phyloP scores from a whole-genome alignment of 2,329 filamentous ascomycete genomes.

The Diaporthe batatas region DNA sequence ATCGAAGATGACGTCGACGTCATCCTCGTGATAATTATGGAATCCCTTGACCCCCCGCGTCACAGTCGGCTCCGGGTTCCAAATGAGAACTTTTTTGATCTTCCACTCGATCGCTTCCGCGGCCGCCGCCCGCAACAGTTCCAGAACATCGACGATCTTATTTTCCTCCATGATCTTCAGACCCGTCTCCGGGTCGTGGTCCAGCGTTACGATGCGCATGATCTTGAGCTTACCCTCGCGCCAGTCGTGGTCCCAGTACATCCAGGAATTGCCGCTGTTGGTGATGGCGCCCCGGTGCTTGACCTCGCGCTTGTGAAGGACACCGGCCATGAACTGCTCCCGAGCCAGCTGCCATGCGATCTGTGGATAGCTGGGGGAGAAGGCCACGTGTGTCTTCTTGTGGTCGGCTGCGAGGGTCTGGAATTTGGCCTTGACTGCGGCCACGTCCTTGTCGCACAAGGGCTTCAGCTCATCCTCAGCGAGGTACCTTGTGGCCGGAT shows the following conservation, averaged over 20 bases:
- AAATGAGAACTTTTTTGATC: constrained; percentile 52
- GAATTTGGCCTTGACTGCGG: constrained; percentile 47
- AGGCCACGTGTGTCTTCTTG: constrained; percentile 50
- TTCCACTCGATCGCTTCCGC: constrained; percentile 51
- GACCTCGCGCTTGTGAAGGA: constrained; percentile 43
- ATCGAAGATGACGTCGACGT: constrained; percentile 48
- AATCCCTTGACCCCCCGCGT: constrained; percentile 48
- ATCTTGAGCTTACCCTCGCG: constrained; percentile 49
- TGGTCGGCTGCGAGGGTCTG: constrained; percentile 44
- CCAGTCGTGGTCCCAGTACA: constrained; percentile 55
- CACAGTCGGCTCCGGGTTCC: constrained; percentile 53
- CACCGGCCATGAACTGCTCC: constrained; percentile 47
- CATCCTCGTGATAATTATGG: constrained; percentile 55
- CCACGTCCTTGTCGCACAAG: constrained; percentile 48
- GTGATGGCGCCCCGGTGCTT: constrained; percentile 47
- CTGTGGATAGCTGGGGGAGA: constrained; percentile 50
- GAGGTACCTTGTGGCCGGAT: constrained; percentile 46
- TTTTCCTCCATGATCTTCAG: constrained; percentile 40
- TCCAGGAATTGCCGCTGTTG: constrained; percentile 47
- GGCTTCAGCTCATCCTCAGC: constrained; percentile 44
- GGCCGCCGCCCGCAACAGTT: constrained; percentile 52
- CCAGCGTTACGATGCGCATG: constrained; percentile 46
- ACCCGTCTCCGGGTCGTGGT: constrained; percentile 38
- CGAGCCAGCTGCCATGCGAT: constrained; percentile 52
- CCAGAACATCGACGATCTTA: constrained; percentile 46